Percentiles rank a stretch among this genome's conserved stretches.
Conservation (phyloP, 169 alveolate species). For the Eimeria mitis region DNA sequence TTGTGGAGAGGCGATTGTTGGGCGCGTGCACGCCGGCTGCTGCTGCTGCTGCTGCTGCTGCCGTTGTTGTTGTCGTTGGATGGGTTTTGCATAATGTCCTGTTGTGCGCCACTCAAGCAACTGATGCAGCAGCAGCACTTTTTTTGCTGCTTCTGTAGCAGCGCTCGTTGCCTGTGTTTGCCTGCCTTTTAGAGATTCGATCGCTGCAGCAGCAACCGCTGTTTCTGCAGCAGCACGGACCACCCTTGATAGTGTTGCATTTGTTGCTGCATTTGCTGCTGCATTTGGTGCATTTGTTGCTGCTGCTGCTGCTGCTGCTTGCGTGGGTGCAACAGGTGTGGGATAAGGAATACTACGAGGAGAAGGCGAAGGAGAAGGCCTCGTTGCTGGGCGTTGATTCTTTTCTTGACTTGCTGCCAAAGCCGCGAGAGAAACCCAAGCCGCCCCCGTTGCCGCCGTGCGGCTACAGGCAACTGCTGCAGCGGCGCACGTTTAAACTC, state of each 20-base stretch:
- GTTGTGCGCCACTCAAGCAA: neutral
- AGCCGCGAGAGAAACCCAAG: slow-evolving; percentile 67
- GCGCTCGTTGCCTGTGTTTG: neutral
- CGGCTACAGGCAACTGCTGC: slow-evolving; percentile 85
- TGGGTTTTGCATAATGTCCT: neutral
- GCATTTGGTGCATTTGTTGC: neutral
- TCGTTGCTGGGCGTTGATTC: slow-evolving; percentile 49
- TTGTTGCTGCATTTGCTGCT: neutral
- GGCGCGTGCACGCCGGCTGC: neutral
- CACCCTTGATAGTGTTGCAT: neutral
- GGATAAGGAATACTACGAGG: slow-evolving; percentile 78
- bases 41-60: neutral
- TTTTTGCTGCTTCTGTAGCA: neutral
- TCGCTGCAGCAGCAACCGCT: neutral
- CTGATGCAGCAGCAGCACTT: neutral
- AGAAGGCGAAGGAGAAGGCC: slow-evolving; percentile 72
- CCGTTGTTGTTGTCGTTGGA: neutral
- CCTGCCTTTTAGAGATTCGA: neutral
- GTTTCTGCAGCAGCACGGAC: neutral
- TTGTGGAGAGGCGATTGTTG: neutral
- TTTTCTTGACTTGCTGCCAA: slow-evolving; percentile 54
- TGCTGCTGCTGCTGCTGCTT: slow-evolving; percentile 18
- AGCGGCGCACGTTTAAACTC: slow-evolving; percentile 87
- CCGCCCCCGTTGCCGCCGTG: slow-evolving; percentile 76
- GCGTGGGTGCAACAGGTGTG: slow-evolving; percentile 43